A percentile compares a stretch with the other conserved stretches of the same genome.
Conservation (phyloP, 805 yeast genomes). For the Spencermartinsiella europaea region DNA sequence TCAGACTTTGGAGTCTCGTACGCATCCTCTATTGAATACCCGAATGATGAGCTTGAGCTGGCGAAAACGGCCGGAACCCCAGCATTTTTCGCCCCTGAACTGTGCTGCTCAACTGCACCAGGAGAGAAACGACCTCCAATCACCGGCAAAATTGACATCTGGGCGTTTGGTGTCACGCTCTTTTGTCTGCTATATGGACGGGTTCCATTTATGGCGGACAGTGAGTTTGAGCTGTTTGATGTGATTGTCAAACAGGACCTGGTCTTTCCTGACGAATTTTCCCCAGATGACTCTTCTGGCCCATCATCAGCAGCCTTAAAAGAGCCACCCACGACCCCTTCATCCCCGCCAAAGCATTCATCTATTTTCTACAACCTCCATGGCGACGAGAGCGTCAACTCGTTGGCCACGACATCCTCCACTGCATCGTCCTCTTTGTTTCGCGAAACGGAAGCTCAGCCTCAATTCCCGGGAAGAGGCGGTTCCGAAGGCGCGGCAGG, state of each 20-base stretch:
- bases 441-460: neutral
- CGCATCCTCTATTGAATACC: conserved; percentile 44
- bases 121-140: conserved; percentile 36
- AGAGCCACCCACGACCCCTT: neutral
- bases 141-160: conserved; percentile 84
- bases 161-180: conserved; percentile 94
- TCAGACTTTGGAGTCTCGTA: conserved; percentile 97
- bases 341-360: neutral
- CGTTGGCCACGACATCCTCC: neutral
- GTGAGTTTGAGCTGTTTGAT: conserved; percentile 79
- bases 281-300: conserved; percentile 1
- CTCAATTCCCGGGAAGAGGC: no score
- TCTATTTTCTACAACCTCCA: conserved; percentile 1
- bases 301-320: neutral
- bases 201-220: conserved; percentile 83
- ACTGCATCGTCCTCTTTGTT: neutral
- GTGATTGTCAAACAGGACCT: conserved; percentile 64
- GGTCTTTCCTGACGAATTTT: conserved; percentile 48
- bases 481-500: no score
- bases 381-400: neutral
- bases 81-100: conserved; percentile 91
- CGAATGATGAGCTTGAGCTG: conserved; percentile 68
- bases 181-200: conserved; percentile 83
- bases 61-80: conserved; percentile 98
- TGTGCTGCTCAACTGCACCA: conserved; percentile 18